Base-by-base conservation (phyloP, 331 rosid genomes). In the Cydonia oblonga region DNA sequence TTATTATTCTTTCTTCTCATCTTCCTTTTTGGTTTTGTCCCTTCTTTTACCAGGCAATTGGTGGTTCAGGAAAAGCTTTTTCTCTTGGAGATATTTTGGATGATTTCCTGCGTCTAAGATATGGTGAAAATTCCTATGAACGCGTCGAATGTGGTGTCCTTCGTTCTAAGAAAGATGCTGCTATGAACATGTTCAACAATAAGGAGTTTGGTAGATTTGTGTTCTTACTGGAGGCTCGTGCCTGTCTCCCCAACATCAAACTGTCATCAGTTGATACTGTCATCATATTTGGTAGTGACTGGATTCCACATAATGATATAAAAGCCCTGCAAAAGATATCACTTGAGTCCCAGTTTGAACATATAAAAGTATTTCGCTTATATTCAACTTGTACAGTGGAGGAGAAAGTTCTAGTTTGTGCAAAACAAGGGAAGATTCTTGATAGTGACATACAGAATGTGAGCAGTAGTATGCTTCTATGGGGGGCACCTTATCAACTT, bases 271-370 rank as follows among this genome's bases (percentile, higher is more conserved):
- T 91, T 74, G 96, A 91, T 82, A 38, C 76, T 67, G 73, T 87
- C 75, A 83, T 93, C 71, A 88, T 93, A 80, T 91, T 72, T 84
- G 90, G 90, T 68, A 91, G 99, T 80, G 97, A 95, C 71, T 91
- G 89, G 99, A 85, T 79, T 68, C 97, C 96, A 13, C 58, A 85
- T 78, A 89, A 80, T 83, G 97, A 91, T 83, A 71, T 91, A 78
- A 88, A 83, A 73, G 86, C 91, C 59, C 89, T 95, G 81, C 99
- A 89, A 71, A 95, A 70, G 85, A 65, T 95, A 58, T 80, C 96
- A 61, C 76, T 95, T 35, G 92, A 91, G 80, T 82, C 96, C 60
- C 84, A 81, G 52, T 72, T 75, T 73, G 87, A 89, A 71, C 85
- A 46, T 60, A 82, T 91, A 70, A 85, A 92, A 76, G 66, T 88